These are phyloP conservation scores for Pseudodiploospora longispora DNA, from an alignment of 2,329 filamentous ascomycete genomes.

Conservation along the genomic window DNA sequence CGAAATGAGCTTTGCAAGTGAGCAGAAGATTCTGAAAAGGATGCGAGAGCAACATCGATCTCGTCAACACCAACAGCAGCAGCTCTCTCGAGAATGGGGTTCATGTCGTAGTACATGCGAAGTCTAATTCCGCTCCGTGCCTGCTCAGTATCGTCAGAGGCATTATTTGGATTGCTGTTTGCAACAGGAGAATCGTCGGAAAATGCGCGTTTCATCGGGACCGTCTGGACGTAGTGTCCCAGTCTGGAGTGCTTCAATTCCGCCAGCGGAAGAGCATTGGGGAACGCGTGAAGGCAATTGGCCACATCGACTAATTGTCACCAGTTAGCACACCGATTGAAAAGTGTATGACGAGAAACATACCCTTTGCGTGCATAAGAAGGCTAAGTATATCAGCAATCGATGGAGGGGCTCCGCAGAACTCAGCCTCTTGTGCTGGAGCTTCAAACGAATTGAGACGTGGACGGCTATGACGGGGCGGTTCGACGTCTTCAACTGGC, in stretches of 20 bases:
- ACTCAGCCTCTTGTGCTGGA: slow-evolving; percentile 1
- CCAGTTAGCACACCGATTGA: slow-evolving; percentile 10
- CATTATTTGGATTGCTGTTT: too few relatives aligned
- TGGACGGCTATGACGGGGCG: slow-evolving; percentile 3
- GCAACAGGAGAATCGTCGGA: slow-evolving; percentile 4
- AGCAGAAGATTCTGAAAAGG: slow-evolving; percentile 16
- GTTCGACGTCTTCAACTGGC: not conserved
- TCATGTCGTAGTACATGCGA: slow-evolving; percentile 15
- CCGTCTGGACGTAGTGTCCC: slow-evolving; percentile 1
- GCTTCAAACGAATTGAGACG: slow-evolving; percentile 7
- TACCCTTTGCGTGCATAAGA: slow-evolving; percentile 23
- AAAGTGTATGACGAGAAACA: not conserved
- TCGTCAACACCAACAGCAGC: slow-evolving; percentile 10
- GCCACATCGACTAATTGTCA: slow-evolving; percentile 16
- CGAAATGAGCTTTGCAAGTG: slow-evolving; percentile 13
- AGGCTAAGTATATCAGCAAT: slow-evolving; percentile 8
- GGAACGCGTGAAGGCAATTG: slow-evolving; percentile 8
- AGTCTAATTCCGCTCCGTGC: slow-evolving; percentile 19
- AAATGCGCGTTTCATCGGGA: slow-evolving; percentile 22
- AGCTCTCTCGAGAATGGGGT: slow-evolving; percentile 18
- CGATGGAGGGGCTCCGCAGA: slow-evolving; percentile 7
- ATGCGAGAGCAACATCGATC: slow-evolving; percentile 19
- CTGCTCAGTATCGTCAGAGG: slow-evolving; percentile 7
- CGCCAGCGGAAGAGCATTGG: not conserved
- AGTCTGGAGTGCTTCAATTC: slow-evolving; percentile 2